A percentile compares a stretch with the other conserved stretches of the same genome.
Evolutionary conservation across 225 moss, liverwort and hornwort species (phyloP).

Genomic region (Ulota crispa): DNA sequence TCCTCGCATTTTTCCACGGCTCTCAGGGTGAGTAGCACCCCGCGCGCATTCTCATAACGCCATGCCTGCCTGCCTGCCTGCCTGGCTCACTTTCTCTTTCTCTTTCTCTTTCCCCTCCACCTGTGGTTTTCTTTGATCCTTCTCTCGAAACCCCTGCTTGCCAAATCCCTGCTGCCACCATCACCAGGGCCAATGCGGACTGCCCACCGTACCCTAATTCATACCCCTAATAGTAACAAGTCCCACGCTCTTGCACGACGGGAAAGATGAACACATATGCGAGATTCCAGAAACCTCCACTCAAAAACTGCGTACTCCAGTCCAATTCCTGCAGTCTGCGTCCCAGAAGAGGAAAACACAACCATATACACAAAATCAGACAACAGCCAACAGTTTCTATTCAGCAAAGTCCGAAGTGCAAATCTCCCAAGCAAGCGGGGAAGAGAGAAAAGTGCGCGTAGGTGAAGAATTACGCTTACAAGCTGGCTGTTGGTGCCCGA

Average conservation of each 20-base stretch:
- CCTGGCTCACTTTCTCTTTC: too few relatives aligned
- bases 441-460: neutral
- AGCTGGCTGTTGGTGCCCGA: neutral
- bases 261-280: too few relatives aligned
- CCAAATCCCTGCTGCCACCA: too few relatives aligned
- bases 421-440: neutral
- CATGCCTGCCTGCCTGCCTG: neutral
- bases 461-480: neutral
- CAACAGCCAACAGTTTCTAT: neutral
- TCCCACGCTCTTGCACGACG: too few relatives aligned
- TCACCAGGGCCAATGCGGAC: too few relatives aligned
- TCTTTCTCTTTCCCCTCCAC: too few relatives aligned
- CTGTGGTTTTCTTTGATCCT: too few relatives aligned
- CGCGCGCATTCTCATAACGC: neutral
- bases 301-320: neutral
- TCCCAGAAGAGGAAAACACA: neutral
- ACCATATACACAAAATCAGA: neutral
- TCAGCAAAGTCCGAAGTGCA: neutral
- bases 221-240: too few relatives aligned
- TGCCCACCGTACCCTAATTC: too few relatives aligned
- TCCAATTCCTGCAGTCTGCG: slow-evolving; percentile 10
- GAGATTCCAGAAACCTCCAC: too few relatives aligned
- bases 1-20: slow-evolving; percentile 29
- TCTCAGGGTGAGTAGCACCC: neutral
- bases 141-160: too few relatives aligned